Evolutionary conservation across 345 rosid genomes (phyloP), one percentile per base, ranked within the genome.

Genomic region (Rubroshorea leprosula): DNA sequence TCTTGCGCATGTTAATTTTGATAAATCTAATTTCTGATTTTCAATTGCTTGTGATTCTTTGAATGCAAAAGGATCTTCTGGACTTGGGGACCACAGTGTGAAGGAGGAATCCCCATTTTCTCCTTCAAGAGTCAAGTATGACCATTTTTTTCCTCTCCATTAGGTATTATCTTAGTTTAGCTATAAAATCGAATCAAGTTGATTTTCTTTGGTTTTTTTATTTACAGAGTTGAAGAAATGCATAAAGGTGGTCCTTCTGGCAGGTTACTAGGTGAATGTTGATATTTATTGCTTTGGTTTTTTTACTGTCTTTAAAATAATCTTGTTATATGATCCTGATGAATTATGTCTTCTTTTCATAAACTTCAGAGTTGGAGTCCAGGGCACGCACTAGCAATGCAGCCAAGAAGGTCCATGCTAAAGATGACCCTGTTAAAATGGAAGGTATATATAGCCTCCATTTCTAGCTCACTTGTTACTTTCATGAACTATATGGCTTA

Each of bases 41-140:
- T 35, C n/a, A n/a, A n/a, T n/a, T n/a, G n/a, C n/a, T n/a, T n/a
- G n/a, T n/a, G n/a, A n/a, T n/a, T n/a, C n/a, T n/a, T 58, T 57
- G 65, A 63, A 46, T 65, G 46, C 51, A 20, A 20, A 74, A 76
- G 83, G 82, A 53, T 58, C 74, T 31, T 69, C 74, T 57, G 68
- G 69, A 73, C 66, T 61, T 47, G 94, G 84, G 66, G 97, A 85
- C 59, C 83, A 58, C 61, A 61, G 70, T 54, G 52, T 78, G 78
- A 90, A 90, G 78, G 97, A 87, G 72, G 97, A 89, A 61, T 82
- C 88, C 52, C 81, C 67, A 0, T 78, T 87, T 80, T 81, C 96
- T 64, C 90, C 97, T 69, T 76, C 97, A 47, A 83, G 91, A 78
- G 87, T 82, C 77, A 93, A 93, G 99, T 87, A 87, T 51, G 87